Base-by-base conservation (phyloP, 2,329 filamentous ascomycete species). In the Tolypocladium paradoxum region DNA sequence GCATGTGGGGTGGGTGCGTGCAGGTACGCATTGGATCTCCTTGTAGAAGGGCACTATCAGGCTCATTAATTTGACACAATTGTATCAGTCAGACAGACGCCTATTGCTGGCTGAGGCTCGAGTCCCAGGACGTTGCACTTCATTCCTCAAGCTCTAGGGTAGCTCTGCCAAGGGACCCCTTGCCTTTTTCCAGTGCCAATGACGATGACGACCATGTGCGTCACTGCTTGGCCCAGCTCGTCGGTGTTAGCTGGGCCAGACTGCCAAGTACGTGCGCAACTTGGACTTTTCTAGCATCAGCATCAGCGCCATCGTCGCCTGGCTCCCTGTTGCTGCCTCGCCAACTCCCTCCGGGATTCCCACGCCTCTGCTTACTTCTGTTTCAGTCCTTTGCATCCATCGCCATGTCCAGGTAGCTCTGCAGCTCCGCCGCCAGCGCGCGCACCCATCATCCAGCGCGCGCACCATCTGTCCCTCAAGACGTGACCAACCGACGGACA, bases 141-240 rank as follows among this genome's bases (percentile, higher is more conserved):
- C 8, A 7, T 8, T 33, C 31, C 2, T 33, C 31, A 33, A 3
- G 43, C 27, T 33, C 18, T 33, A 47, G 43, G 43, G 43, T 47
- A 46, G 43, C 43, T n/a, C 8, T 31, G 16, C 8, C 27, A 46
- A n/a, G n/a, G n/a, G n/a, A n/a, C n/a, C n/a, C n/a, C n/a, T n/a
- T n/a, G n/a, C n/a, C n/a, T n/a, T 47, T 47, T 37, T 18, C 48
- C 34, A 49, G 22, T 14, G 48, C 48, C 48, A 37, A 45, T n/a
- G 27, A 43, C 37, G 58, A 64, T 64, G 64, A 64, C 61, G 59
- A 55, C 58, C 64, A 65, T 65, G 64, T 65, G 62, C 64, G 64
- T 65, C 64, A 66, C 60, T 56, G 51, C 52, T 48, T 55, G 48
- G 54, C 48, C 34, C 48, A 37, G 48, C n/a, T 40, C 20, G 33